These are phyloP conservation scores for Begonia loranthoides DNA, from an alignment of 306 rosid species.

Conservation along the genomic window DNA sequence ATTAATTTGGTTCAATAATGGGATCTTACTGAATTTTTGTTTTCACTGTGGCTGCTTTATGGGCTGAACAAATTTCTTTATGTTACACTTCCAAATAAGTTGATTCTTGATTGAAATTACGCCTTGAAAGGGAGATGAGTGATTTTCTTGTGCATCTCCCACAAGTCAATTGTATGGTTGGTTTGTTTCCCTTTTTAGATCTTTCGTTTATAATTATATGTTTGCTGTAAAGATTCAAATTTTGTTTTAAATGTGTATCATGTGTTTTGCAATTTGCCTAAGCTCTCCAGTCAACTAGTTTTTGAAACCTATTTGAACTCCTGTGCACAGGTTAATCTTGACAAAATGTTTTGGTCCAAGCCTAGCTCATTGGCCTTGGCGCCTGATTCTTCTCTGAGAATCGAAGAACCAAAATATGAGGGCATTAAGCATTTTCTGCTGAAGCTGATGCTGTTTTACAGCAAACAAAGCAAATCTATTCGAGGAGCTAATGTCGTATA, in stretches of 20 bases:
- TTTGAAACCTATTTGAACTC: constrained; percentile 8
- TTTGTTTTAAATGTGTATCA: no score
- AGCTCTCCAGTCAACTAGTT: constrained; percentile 5
- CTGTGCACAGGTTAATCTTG: constrained; percentile 45
- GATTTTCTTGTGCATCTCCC: no score
- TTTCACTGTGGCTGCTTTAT: no score
- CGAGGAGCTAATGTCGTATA: constrained; percentile 86
- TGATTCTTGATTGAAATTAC: no score
- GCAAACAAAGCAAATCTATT: constrained; percentile 86
- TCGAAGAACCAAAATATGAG: constrained; percentile 61
- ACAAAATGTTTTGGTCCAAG: constrained; percentile 71
- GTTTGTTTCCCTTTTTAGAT: no score
- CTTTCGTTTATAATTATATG: neutral
- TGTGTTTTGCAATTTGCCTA: no score
- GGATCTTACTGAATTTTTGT: no score
- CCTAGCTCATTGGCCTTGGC: constrained; percentile 68
- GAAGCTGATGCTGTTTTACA: constrained; percentile 62
- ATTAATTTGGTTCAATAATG: no score
- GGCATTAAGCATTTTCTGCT: constrained; percentile 57
- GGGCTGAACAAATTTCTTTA: no score
- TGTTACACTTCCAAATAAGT: no score
- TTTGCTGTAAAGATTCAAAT: neutral
- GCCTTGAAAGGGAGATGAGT: no score
- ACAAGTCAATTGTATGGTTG: no score
- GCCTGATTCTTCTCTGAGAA: constrained; percentile 47